phyloP scores from a whole-genome alignment of 306 rosid species.

The Lagenaria siceraria region DNA sequence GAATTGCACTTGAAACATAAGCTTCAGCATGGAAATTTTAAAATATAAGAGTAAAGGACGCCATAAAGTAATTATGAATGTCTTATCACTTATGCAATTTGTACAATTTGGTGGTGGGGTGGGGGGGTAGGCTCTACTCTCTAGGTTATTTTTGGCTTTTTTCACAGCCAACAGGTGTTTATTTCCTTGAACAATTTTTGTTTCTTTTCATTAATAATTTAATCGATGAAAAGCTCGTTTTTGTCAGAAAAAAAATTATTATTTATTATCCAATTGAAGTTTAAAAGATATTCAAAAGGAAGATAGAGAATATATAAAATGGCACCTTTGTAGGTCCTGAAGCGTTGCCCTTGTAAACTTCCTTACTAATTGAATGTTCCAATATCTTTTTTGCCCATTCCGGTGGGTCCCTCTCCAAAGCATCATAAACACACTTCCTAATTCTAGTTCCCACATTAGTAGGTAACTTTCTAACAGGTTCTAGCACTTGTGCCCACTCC shows the following conservation, averaged over 20 bases:
- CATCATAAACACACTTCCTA: slow-evolving; percentile 85
- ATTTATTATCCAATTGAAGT: background rate
- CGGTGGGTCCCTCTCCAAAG: slow-evolving; percentile 68
- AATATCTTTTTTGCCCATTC: slow-evolving; percentile 82
- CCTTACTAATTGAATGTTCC: slow-evolving; percentile 90
- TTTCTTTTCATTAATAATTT: background rate
- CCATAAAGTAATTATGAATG: background rate
- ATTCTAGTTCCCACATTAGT: slow-evolving; percentile 99
- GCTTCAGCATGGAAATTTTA: no score
- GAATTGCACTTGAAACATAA: no score
- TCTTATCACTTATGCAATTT: no score
- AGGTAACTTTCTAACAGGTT: slow-evolving; percentile 91
- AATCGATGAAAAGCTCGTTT: background rate
- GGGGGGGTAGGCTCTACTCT: no score
- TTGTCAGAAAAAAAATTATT: background rate
- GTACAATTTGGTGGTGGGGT: no score
- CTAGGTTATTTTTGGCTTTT: background rate
- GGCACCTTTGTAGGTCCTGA: slow-evolving; percentile 98
- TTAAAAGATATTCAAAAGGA: background rate
- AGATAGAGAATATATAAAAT: slow-evolving; percentile 13
- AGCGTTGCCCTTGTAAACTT: slow-evolving; percentile 96
- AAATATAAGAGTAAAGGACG: no score
- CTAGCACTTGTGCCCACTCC: slow-evolving; percentile 82
- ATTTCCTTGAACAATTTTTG: background rate
- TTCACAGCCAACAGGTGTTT: background rate